These are phyloP conservation scores for Zoysia pacifica DNA, from an alignment of 176 grass and related monocot species.

Conservation along the genomic window DNA sequence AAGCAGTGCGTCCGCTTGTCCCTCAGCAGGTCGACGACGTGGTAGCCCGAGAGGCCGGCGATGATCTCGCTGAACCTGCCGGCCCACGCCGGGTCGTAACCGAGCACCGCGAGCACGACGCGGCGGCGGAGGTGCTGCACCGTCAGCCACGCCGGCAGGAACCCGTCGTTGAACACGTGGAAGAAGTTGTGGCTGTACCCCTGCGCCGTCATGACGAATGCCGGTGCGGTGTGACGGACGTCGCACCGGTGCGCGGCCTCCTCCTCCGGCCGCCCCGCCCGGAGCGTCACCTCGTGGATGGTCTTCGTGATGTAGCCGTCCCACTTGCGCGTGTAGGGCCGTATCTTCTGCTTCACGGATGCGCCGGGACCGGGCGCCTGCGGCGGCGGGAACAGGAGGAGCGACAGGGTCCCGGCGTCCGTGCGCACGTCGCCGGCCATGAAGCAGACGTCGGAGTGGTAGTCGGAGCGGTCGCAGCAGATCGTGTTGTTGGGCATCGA, in stretches of 20 bases:
- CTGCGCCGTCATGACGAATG: conserved; percentile 54
- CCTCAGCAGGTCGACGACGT: conserved; percentile 51
- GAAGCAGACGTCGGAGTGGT: conserved; percentile 85
- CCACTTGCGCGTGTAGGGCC: conserved; percentile 83
- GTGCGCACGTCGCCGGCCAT: conserved; percentile 69
- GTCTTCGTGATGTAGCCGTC: conserved; percentile 50
- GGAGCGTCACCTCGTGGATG: conserved; percentile 57
- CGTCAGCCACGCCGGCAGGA: conserved; percentile 71
- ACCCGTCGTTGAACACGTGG: conserved; percentile 72
- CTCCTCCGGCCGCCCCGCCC: background rate
- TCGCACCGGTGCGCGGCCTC: conserved; percentile 43
- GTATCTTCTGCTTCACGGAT: conserved; percentile 43
- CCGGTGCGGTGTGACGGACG: conserved; percentile 58
- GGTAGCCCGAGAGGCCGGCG: conserved; percentile 35
- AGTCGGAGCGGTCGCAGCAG: conserved; percentile 71
- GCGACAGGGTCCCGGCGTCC: conserved; percentile 47
- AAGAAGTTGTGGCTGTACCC: conserved; percentile 74
- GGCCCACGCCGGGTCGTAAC: conserved; percentile 57
- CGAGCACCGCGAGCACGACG: conserved; percentile 53
- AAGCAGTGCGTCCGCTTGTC: conserved; percentile 76
- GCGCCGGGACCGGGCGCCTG: conserved; percentile 6
- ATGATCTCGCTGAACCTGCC: conserved; percentile 59
- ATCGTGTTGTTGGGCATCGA: conserved; percentile 40
- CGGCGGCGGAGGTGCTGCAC: conserved; percentile 57
- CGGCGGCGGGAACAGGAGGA: conserved; percentile 39